phyloP scores from a whole-genome alignment of 805 yeast species.

The Candida argentea region DNA sequence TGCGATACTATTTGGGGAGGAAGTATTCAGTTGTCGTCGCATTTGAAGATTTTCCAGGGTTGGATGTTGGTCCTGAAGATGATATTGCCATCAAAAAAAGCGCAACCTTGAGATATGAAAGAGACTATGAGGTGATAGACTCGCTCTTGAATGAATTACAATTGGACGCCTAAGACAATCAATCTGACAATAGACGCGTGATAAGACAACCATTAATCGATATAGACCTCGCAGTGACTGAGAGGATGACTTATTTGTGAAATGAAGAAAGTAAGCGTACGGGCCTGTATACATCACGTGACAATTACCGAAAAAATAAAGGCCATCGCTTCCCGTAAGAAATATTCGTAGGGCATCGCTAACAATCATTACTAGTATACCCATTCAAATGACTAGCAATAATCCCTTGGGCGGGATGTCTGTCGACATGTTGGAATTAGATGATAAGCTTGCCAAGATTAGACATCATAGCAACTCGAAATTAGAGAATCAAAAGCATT shows the following conservation, averaged over 20 bases:
- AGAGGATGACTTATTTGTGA: too few relatives aligned
- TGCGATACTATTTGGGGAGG: slow-evolving; percentile 49
- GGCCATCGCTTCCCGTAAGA: slow-evolving; percentile 1
- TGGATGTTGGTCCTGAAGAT: slow-evolving; percentile 2
- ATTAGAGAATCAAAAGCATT: slow-evolving; percentile 74
- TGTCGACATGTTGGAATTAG: slow-evolving; percentile 39
- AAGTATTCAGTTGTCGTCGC: slow-evolving; percentile 21
- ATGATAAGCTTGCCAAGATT: slow-evolving; percentile 54
- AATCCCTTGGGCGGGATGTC: slow-evolving; percentile 31
- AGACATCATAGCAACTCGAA: slow-evolving; percentile 70
- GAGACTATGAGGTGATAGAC: slow-evolving; percentile 21
- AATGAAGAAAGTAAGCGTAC: too few relatives aligned
- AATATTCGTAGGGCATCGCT: slow-evolving; percentile 2
- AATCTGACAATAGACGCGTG: background rate
- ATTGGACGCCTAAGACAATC: slow-evolving; percentile 17
- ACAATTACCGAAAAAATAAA: slow-evolving; percentile 1
- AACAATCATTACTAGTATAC: background rate
- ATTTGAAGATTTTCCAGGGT: slow-evolving; percentile 16
- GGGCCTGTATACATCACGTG: too few relatives aligned
- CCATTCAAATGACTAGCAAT: slow-evolving; percentile 16
- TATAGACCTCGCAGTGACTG: too few relatives aligned
- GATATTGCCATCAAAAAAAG: slow-evolving; percentile 10
- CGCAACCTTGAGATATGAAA: slow-evolving; percentile 12
- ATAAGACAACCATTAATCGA: too few relatives aligned
- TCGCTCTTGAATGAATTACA: slow-evolving; percentile 15